Evolutionary conservation across 306 rosid genomes (phyloP), one percentile per base, ranked within the genome.

Genomic region (Bauhinia variegata): DNA sequence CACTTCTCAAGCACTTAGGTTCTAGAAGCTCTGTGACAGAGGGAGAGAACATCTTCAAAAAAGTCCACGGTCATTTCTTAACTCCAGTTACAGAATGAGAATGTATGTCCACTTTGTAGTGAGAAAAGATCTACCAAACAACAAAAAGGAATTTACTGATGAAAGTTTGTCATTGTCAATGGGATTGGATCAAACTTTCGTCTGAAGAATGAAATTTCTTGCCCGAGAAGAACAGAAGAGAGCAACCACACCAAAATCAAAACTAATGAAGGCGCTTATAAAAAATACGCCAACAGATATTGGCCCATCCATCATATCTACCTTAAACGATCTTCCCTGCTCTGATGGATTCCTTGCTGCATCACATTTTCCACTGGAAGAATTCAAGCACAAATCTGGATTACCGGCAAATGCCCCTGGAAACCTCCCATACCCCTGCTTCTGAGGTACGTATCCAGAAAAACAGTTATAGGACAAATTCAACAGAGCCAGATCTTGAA

Each of bases 391-490:
- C 71, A 93, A 79, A 63, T 74, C 81, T 7, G 96, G 99, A 75
- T 93, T 93, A 61, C 99, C 97, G 13, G 86, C 92, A 73, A 90
- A 93, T 73, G 99, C 99, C n/a, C 96, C 96, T 0, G 97, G 95
- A 84, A 89, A 93, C 76, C 79, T 85, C 75, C 78, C 81, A 67
- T 78, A 93, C 33, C 91, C 97, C 49, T 83, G 93, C 79, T 78
- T 83, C 85, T 71, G 79, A 1, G 89, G 63, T 44, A 93, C 95
- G 64, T 78, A 86, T 54, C 99, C 97, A 14, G 97, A 93, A 67
- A 93, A 88, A 71, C 91, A 76, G 75, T 93, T 93, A 68, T 83
- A 93, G 2, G 99, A 93, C 61, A 93, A 78, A 78, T 93, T 85
- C 80, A 93, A 65, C 60, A 63, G 73, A 38, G 82, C 68, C 53